phyloP scores from a whole-genome alignment of 1,284 basidiomycete species.

The Boletus smithii region DNA sequence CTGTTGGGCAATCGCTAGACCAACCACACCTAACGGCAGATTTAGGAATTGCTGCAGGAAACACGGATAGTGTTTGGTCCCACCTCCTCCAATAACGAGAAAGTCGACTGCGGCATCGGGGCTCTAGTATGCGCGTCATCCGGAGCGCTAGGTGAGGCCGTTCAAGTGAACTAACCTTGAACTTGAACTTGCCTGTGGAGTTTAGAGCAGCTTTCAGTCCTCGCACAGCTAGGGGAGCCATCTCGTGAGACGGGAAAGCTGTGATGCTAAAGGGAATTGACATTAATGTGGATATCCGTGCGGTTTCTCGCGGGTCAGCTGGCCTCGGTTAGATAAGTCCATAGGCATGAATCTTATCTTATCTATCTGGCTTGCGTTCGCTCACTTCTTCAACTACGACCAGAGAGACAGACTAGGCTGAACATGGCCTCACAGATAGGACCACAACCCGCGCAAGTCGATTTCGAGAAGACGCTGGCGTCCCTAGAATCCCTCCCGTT shows the following conservation, averaged over 20 bases:
- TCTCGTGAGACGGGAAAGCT: conserved; percentile 7
- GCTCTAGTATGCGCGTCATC: conserved; percentile 35
- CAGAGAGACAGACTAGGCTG: not conserved
- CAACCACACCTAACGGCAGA: conserved; percentile 65
- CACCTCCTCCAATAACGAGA: conserved; percentile 89
- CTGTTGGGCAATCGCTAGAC: conserved; percentile 81
- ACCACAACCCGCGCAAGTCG: conserved; percentile 38
- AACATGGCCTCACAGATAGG: conserved; percentile 24
- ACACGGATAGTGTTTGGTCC: conserved; percentile 14
- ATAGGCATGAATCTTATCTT: conserved; percentile 16
- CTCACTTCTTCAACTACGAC: not conserved
- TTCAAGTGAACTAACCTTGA: conserved; percentile 47
- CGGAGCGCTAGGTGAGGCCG: not conserved
- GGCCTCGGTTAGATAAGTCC: conserved; percentile 12
- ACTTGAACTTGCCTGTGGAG: conserved; percentile 53
- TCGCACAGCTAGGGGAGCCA: conserved; percentile 36
- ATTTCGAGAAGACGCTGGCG: conserved; percentile 46
- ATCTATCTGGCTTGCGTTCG: conserved; percentile 6
- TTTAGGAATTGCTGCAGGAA: not conserved
- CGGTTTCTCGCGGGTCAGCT: not conserved
- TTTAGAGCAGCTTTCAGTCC: conserved; percentile 62
- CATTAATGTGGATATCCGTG: no score
- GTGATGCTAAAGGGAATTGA: no score
- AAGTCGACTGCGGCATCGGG: conserved; percentile 84
- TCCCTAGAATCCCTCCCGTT: conserved; percentile 67